phyloP scores from a whole-genome alignment of 1,284 basidiomycete species.

The Leucoagaricus sp. region DNA sequence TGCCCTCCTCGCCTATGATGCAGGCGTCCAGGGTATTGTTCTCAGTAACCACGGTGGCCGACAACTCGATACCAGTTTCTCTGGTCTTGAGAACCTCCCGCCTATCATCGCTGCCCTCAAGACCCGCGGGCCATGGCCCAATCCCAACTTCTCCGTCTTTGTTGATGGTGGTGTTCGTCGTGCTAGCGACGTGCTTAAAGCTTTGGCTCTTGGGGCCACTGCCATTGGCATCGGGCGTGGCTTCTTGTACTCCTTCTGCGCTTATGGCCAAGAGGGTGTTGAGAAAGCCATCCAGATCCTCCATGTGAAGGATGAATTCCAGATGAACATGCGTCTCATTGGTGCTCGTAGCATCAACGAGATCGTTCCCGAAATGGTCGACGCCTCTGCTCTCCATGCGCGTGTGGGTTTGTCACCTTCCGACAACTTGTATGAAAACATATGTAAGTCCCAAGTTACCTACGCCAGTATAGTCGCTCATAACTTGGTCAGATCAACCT shows the following conservation, averaged over 20 bases:
- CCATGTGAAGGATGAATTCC: conserved; percentile 71
- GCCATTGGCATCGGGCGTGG: conserved; percentile 60
- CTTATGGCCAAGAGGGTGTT: conserved; percentile 65
- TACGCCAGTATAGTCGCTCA: neutral
- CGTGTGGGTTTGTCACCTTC: conserved; percentile 43
- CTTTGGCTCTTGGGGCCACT: conserved; percentile 68
- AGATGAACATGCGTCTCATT: conserved; percentile 85
- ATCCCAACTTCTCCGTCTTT: conserved; percentile 63
- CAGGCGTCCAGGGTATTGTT: conserved; percentile 65
- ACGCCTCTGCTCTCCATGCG: conserved; percentile 45
- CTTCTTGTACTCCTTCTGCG: conserved; percentile 65
- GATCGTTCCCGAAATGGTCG: conserved; percentile 81
- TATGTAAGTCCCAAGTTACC: conserved; percentile 42
- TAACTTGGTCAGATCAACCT: conserved; percentile 25
- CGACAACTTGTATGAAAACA: conserved; percentile 51
- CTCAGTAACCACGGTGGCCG: conserved; percentile 70
- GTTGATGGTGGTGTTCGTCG: conserved; percentile 73
- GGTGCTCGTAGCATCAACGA: conserved; percentile 76
- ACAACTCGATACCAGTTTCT: conserved; percentile 66
- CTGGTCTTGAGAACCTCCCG: conserved; percentile 65
- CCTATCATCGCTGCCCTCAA: conserved; percentile 64
- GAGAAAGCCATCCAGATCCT: conserved; percentile 53
- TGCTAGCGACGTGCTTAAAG: conserved; percentile 74
- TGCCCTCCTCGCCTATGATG: conserved; percentile 65
- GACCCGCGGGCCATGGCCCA: conserved; percentile 43